Base-by-base conservation (phyloP, 2,329 filamentous ascomycete species). In the Eutypa lata region DNA sequence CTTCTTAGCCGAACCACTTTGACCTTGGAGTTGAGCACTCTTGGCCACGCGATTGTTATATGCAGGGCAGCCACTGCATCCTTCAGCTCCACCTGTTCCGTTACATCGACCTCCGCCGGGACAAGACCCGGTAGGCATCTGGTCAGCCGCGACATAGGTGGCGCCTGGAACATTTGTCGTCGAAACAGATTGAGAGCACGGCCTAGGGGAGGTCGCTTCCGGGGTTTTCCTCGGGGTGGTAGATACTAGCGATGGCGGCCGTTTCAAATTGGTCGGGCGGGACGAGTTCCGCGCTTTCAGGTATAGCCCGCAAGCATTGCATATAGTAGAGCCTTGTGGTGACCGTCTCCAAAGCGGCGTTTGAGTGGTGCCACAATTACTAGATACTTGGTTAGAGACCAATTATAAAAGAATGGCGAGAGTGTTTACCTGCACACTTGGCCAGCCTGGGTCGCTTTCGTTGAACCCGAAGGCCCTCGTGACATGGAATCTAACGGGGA, bases 21-120 rank as follows among this genome's bases (percentile, higher is more conserved):
- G 72, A 50, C 72, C 75, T 58, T 80, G 78, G 56, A 89, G 83
- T 68, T 89, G 88, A 18, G 89, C 88, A 46, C 84, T 90, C 71
- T 97, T 97, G 33, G 93, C 89, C 38, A 97, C 86, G 50, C 94
- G 85, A 67, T 99, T 99, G 78, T 99, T 99, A 77, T 90, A 99
- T 2, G 94, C 94, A 35, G 94, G 94, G 67, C 94, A 99, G 13
- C 94, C 94, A 68, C 90, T 91, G 70, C 94, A 99, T 19, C 91
- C 93, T 67, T 96, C 90, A 31, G 94, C 91, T 50, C 94, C 94
- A 44, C 94, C 94, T 21, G 94, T 97, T 47, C 94, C 94, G 69
- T 99, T 97, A 70, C 94, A 99, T 53, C 88, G 88, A 38, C 94
- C 94, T 57, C 93, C 93, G 37, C 94, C 94, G 14, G 94, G 94